These are phyloP conservation scores for Aspergillus coremiiformis DNA, from an alignment of 495 filamentous ascomycete genomes.

Conservation along the genomic window DNA sequence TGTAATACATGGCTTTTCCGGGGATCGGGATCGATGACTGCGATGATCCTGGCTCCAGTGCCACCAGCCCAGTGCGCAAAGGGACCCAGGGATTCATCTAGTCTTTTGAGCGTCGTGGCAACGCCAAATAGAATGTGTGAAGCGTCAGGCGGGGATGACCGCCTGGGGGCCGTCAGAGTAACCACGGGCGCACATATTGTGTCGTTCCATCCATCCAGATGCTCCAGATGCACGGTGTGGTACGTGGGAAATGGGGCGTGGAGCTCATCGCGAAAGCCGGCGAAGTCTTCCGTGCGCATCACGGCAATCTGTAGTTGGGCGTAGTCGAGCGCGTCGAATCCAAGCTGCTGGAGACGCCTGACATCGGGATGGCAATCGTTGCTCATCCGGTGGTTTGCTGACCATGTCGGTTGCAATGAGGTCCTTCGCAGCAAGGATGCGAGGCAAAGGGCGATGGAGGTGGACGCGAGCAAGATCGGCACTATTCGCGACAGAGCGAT, in stretches of 20 bases:
- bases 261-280: not conserved
- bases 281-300: not conserved
- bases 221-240: not conserved
- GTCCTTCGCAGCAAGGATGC: no score
- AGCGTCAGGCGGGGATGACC: conserved; percentile 27
- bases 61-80: conserved; percentile 55
- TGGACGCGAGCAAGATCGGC: no score
- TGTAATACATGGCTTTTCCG: conserved; percentile 10
- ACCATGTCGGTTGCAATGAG: not conserved
- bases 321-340: not conserved
- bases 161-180: not conserved
- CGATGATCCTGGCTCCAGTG: conserved; percentile 50
- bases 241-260: not conserved
- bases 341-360: not conserved
- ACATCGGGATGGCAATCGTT: not conserved
- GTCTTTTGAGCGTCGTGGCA: conserved; percentile 47
- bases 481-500: no score
- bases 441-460: no score
- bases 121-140: conserved; percentile 54
- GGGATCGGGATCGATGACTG: conserved; percentile 30
- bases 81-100: conserved; percentile 48
- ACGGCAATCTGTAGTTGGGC: not conserved
- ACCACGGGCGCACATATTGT: not conserved
- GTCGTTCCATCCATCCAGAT: no score
- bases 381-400: not conserved